Percentiles rank a stretch among this genome's conserved stretches.
These are phyloP conservation scores for Candida chilensis DNA, from an alignment of 805 yeast species.

Conservation along the genomic window DNA sequence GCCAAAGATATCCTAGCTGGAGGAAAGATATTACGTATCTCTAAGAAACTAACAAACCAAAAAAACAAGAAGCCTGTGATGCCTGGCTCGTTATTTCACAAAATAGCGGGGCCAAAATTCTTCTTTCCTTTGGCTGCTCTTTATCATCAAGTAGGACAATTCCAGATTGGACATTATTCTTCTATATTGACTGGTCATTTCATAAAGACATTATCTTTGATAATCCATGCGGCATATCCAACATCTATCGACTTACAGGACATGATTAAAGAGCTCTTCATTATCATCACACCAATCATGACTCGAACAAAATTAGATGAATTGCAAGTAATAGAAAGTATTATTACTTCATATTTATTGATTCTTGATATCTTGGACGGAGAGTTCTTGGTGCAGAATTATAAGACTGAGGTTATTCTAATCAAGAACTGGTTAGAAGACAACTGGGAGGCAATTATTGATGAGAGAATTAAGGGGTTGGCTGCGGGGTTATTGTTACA, in stretches of 20 bases:
- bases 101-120: constrained; percentile 30
- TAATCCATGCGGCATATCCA: constrained; percentile 53
- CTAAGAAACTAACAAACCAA: constrained; percentile 21
- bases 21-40: constrained; percentile 34
- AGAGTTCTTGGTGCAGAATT: constrained; percentile 11
- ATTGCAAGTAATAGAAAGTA: constrained; percentile 23
- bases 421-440: constrained; percentile 16
- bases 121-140: constrained; percentile 46
- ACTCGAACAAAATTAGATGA: constrained; percentile 13
- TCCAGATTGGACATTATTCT: constrained; percentile 43
- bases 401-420: constrained; percentile 9
- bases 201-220: constrained; percentile 46
- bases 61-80: constrained; percentile 6
- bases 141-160: constrained; percentile 36
- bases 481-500: constrained; percentile 29
- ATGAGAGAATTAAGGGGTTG: constrained; percentile 22
- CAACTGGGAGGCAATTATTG: constrained; percentile 25
- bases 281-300: constrained; percentile 15
- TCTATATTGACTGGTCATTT: constrained; percentile 48
- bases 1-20: constrained; percentile 19
- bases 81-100: constrained; percentile 28
- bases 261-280: constrained; percentile 47
- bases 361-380: constrained; percentile 23
- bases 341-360: constrained; percentile 24
- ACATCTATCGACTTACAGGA: constrained; percentile 37